Conservation (phyloP, 1,284 basidiomycete genomes). For the Laetiporus sulphureus region DNA sequence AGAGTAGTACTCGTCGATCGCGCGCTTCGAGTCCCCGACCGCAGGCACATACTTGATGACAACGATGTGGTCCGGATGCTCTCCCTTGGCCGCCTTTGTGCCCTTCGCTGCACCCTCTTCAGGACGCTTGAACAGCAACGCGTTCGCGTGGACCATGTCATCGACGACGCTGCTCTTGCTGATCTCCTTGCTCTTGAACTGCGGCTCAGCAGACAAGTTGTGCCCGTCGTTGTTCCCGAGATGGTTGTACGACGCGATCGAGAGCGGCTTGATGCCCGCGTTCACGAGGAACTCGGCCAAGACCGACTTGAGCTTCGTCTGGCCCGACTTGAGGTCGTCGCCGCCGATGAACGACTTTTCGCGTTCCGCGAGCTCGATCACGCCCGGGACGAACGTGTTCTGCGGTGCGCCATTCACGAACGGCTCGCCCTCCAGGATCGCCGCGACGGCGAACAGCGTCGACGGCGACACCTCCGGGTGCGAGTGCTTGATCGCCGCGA, state of each 20-base stretch:
- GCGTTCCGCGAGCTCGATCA: conserved; percentile 88
- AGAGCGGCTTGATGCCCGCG: conserved; percentile 97
- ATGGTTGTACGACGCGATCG: conserved; percentile 97
- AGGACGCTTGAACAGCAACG: conserved; percentile 82
- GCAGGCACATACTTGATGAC: conserved; percentile 94
- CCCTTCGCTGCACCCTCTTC: conserved; percentile 49
- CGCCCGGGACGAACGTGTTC: conserved; percentile 98
- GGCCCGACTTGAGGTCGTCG: conserved; percentile 95
- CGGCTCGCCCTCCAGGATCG: conserved; percentile 92
- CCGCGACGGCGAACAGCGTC: conserved; percentile 91
- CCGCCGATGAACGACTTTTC: conserved; percentile 93
- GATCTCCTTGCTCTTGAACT: conserved; percentile 99
- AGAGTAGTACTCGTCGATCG: conserved; percentile 98
- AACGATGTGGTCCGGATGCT: conserved; percentile 96
- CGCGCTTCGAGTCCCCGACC: conserved; percentile 95
- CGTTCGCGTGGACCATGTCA: conserved; percentile 94
- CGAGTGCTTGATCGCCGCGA: conserved; percentile 76
- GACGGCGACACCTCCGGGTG: conserved; percentile 95
- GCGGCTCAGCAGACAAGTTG: conserved; percentile 87
- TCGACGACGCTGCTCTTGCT: conserved; percentile 96
- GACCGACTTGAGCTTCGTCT: conserved; percentile 94
- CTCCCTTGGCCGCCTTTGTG: conserved; percentile 68
- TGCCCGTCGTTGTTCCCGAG: conserved; percentile 97
- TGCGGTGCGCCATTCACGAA: conserved; percentile 98
- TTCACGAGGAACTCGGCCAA: conserved; percentile 98